These are phyloP conservation scores for Neurospora sp. DNA, from an alignment of 495 filamentous ascomycete species.

Conservation along the genomic window DNA sequence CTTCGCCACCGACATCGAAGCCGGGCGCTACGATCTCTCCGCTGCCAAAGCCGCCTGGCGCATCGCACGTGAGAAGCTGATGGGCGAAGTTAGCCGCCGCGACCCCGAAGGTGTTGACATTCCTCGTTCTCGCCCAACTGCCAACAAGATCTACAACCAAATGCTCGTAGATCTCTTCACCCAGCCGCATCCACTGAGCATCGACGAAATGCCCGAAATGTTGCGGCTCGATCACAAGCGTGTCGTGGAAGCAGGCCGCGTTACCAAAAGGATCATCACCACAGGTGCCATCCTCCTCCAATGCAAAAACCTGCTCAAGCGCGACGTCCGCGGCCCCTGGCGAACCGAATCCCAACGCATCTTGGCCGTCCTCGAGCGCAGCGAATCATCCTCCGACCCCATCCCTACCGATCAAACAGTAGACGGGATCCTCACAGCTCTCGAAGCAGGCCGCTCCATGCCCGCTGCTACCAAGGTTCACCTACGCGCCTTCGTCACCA, in stretches of 20 bases:
- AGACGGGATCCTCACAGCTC: slow-evolving; percentile 61
- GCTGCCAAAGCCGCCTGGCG: slow-evolving; percentile 66
- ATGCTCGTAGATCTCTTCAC: slow-evolving; percentile 52
- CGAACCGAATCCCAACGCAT: slow-evolving; percentile 75
- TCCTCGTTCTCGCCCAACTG: slow-evolving; percentile 42
- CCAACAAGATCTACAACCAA: slow-evolving; percentile 72
- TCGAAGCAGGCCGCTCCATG: slow-evolving; percentile 75
- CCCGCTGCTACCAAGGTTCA: slow-evolving; percentile 53
- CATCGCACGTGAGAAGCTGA: slow-evolving; percentile 54
- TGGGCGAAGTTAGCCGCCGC: slow-evolving; percentile 60
- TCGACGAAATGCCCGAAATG: slow-evolving; percentile 68
- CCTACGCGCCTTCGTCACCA: slow-evolving; percentile 41
- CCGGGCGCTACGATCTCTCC: slow-evolving; percentile 46
- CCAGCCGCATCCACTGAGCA: slow-evolving; percentile 38
- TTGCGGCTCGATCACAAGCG: slow-evolving; percentile 70
- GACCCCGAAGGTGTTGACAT: slow-evolving; percentile 59
- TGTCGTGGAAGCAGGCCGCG: slow-evolving; percentile 52
- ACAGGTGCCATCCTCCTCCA: slow-evolving; percentile 76
- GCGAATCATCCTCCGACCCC: slow-evolving; percentile 22
- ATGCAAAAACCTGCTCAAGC: slow-evolving; percentile 89
- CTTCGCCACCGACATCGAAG: slow-evolving; percentile 61
- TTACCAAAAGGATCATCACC: slow-evolving; percentile 66
- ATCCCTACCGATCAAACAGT: slow-evolving; percentile 45
- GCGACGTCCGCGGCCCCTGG: slow-evolving; percentile 85
- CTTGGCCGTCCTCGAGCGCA: slow-evolving; percentile 39